Percentiles rank a stretch among this genome's conserved stretches.
These are phyloP conservation scores for Collybiopsis confluens DNA, from an alignment of 768 basidiomycete species.

Conservation along the genomic window DNA sequence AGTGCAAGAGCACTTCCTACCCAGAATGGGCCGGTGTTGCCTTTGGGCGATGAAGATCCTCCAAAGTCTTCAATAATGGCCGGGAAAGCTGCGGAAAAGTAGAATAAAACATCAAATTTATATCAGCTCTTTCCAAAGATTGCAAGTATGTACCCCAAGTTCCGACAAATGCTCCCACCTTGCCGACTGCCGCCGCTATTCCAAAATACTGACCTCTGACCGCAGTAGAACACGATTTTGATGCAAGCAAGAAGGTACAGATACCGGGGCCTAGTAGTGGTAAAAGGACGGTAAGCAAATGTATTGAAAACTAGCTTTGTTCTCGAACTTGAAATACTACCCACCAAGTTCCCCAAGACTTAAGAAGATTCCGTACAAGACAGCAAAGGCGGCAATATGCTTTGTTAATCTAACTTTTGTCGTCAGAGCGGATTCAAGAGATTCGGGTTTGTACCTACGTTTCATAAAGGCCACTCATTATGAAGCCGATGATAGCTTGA, in stretches of 20 bases:
- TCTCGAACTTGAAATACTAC: too few relatives aligned
- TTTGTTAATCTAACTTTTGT: slow-evolving; percentile 38
- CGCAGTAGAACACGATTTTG: slow-evolving; percentile 82
- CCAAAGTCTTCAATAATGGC: slow-evolving; percentile 49
- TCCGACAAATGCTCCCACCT: slow-evolving; percentile 79
- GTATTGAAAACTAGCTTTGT: too few relatives aligned
- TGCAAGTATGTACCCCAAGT: slow-evolving; percentile 55
- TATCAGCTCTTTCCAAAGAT: slow-evolving; percentile 40
- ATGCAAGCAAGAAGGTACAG: slow-evolving; percentile 78
- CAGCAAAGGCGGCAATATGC: slow-evolving; percentile 73
- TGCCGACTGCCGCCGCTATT: slow-evolving; percentile 79
- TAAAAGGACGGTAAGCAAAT: too few relatives aligned
- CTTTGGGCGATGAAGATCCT: slow-evolving; percentile 43
- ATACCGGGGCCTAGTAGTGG: slow-evolving; percentile 66
- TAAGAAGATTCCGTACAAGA: slow-evolving; percentile 89
- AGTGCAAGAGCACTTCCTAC: slow-evolving; percentile 76
- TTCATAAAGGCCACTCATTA: slow-evolving; percentile 84
- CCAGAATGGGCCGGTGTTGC: slow-evolving; percentile 87
- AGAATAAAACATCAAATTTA: neutral
- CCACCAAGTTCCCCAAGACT: slow-evolving; percentile 81
- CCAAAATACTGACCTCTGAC: slow-evolving; percentile 78
- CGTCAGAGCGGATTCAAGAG: neutral
- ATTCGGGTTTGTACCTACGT: slow-evolving; percentile 26
- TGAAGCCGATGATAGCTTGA: slow-evolving; percentile 78
- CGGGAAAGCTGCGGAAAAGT: neutral